These are phyloP conservation scores for Takashimella tepidaria DNA, from an alignment of 1,284 basidiomycete species.

Conservation along the genomic window DNA sequence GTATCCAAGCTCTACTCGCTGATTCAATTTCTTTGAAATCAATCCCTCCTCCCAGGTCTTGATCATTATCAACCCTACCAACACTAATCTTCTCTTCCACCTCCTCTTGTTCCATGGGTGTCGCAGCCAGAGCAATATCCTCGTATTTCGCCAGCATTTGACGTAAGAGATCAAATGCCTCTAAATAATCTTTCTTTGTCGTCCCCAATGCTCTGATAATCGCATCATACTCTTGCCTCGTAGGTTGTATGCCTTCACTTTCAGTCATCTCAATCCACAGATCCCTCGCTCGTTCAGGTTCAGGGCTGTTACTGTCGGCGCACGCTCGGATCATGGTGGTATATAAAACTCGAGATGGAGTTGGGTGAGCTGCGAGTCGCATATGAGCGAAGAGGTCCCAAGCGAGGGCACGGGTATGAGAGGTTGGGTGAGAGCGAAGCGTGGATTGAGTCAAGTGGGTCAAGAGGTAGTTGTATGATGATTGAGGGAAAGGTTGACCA, in stretches of 20 bases:
- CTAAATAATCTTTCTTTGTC: conserved; percentile 59
- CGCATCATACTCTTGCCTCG: conserved; percentile 68
- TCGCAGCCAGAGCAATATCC: conserved; percentile 25
- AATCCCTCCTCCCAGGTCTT: not conserved
- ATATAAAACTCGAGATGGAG: conserved; percentile 70
- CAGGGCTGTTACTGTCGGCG: conserved; percentile 56
- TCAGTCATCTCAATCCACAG: conserved; percentile 86
- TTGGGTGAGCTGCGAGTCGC: conserved; percentile 86
- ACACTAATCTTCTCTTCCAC: not conserved
- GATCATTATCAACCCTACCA: too few species aligned
- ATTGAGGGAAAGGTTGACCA: conserved; percentile 43
- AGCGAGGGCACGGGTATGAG: conserved; percentile 57
- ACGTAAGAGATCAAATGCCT: conserved; percentile 70
- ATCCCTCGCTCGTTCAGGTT: conserved; percentile 87
- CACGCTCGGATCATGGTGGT: conserved; percentile 85
- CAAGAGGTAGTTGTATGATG: conserved; percentile 45
- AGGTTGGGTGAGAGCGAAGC: conserved; percentile 14
- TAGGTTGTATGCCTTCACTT: conserved; percentile 60
- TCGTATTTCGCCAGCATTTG: conserved; percentile 73
- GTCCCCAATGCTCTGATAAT: conserved; percentile 63
- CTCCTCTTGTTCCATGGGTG: conserved; percentile 26
- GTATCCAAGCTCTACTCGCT: conserved; percentile 52
- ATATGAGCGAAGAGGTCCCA: conserved; percentile 95
- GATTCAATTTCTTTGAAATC: not conserved
- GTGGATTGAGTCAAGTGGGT: conserved; percentile 32